Conservation (phyloP, 2,329 filamentous ascomycete species). For the Cadophora sp. region DNA sequence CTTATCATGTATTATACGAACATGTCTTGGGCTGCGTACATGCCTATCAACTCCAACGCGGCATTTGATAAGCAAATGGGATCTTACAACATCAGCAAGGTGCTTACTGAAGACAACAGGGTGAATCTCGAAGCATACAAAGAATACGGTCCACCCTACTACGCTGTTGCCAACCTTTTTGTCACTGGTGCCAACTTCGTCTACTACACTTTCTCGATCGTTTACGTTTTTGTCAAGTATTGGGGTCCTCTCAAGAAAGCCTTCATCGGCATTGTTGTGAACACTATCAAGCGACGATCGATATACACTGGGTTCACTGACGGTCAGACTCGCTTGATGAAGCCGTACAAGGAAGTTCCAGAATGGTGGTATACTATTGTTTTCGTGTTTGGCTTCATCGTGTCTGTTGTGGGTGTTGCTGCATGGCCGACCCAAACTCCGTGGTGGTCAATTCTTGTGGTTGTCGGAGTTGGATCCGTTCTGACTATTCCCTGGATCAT, state of each 20-base stretch:
- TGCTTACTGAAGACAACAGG: slow-evolving; percentile 10
- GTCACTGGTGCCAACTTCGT: slow-evolving; percentile 44
- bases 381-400: slow-evolving; percentile 48
- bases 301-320: slow-evolving; percentile 51
- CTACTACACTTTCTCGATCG: slow-evolving; percentile 41
- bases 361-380: slow-evolving; percentile 58
- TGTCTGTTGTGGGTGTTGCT: slow-evolving; percentile 49
- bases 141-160: slow-evolving; percentile 44
- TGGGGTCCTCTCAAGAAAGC: slow-evolving; percentile 46
- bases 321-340: slow-evolving; percentile 60
- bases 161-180: slow-evolving; percentile 44
- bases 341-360: slow-evolving; percentile 59
- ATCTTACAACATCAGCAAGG: slow-evolving; percentile 19
- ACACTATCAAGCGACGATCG: slow-evolving; percentile 17
- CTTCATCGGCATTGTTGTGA: slow-evolving; percentile 39
- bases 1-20: slow-evolving; percentile 27
- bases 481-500: slow-evolving; percentile 55
- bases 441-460: slow-evolving; percentile 58
- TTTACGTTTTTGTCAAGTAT: slow-evolving; percentile 47
- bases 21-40: slow-evolving; percentile 19
- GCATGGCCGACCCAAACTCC: slow-evolving; percentile 52
- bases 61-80: slow-evolving; percentile 22
- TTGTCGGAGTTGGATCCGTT: slow-evolving; percentile 52
- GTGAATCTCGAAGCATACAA: slow-evolving; percentile 44
- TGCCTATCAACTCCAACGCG: slow-evolving; percentile 24